These are phyloP conservation scores for Claviceps humidiphila DNA, from an alignment of 2,329 filamentous ascomycete genomes.

Conservation along the genomic window DNA sequence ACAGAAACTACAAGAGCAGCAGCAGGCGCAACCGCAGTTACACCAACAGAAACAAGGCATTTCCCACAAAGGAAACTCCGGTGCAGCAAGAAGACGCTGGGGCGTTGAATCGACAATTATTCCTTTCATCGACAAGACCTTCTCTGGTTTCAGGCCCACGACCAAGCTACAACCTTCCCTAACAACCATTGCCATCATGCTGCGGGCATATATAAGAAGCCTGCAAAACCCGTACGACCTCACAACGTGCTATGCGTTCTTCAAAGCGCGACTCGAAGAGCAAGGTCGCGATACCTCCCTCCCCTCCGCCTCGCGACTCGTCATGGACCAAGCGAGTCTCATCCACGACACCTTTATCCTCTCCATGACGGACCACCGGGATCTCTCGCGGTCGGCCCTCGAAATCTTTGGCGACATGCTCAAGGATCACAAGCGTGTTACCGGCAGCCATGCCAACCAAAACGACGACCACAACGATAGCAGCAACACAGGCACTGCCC, in stretches of 20 bases:
- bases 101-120: conserved; percentile 19
- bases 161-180: conserved; percentile 22
- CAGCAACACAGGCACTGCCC: background rate
- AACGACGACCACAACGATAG: background rate
- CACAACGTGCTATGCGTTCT: conserved; percentile 32
- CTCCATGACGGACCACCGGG: conserved; percentile 28
- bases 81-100: conserved; percentile 13
- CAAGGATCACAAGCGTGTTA: conserved; percentile 17
- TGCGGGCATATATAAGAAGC: conserved; percentile 31
- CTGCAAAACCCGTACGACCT: conserved; percentile 26
- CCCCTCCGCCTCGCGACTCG: conserved; percentile 21
- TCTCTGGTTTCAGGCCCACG: conserved; percentile 11
- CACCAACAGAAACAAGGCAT: conserved; percentile 3
- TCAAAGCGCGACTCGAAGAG: conserved; percentile 28
- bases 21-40: background rate
- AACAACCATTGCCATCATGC: conserved; percentile 32
- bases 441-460: background rate
- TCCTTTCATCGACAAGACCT: conserved; percentile 20
- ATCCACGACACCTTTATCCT: conserved; percentile 39
- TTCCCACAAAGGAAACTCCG: conserved; percentile 9
- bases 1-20: background rate
- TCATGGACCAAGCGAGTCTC: conserved; percentile 27
- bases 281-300: conserved; percentile 7
- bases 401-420: conserved; percentile 40
- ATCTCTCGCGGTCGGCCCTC: conserved; percentile 30